These are phyloP conservation scores for Fusarium agapanthi DNA, from an alignment of 2,329 filamentous ascomycete species.

Conservation along the genomic window DNA sequence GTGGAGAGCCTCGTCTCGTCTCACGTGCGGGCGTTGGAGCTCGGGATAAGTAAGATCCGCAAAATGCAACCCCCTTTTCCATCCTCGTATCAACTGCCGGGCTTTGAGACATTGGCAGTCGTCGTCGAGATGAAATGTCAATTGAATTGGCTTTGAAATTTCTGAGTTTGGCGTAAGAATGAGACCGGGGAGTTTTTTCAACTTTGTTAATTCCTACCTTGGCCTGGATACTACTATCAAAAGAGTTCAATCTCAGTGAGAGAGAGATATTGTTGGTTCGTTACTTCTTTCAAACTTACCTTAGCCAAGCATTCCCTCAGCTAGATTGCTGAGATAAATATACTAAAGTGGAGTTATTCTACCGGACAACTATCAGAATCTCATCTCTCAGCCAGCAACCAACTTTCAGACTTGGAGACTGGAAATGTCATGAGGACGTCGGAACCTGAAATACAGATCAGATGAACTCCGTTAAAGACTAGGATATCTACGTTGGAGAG, in stretches of 20 bases:
- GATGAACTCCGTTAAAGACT: neutral
- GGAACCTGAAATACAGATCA: neutral
- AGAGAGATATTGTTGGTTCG: no score
- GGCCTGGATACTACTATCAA: no score
- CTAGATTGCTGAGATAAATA: neutral
- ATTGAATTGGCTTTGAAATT: fast-evolving
- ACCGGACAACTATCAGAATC: neutral
- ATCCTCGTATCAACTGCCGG: neutral
- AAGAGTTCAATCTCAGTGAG: no score
- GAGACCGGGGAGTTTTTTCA: neutral
- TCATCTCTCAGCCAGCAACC: no score
- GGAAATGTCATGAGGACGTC: fast-evolving
- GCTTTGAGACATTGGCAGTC: neutral
- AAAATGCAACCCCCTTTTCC: slow-evolving; percentile 9
- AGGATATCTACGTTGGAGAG: neutral
- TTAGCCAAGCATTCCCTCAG: no score
- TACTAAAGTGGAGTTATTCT: neutral
- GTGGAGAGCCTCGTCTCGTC: slow-evolving; percentile 13
- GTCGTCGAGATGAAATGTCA: fast-evolving
- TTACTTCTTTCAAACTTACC: no score
- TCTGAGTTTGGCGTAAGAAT: neutral
- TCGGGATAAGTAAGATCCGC: slow-evolving; percentile 31
- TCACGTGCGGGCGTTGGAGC: slow-evolving; percentile 12
- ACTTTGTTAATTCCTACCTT: neutral
- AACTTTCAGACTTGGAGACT: fast-evolving